These are phyloP conservation scores for Colletotrichum godetiae DNA, from an alignment of 2,329 filamentous ascomycete genomes.

Conservation along the genomic window DNA sequence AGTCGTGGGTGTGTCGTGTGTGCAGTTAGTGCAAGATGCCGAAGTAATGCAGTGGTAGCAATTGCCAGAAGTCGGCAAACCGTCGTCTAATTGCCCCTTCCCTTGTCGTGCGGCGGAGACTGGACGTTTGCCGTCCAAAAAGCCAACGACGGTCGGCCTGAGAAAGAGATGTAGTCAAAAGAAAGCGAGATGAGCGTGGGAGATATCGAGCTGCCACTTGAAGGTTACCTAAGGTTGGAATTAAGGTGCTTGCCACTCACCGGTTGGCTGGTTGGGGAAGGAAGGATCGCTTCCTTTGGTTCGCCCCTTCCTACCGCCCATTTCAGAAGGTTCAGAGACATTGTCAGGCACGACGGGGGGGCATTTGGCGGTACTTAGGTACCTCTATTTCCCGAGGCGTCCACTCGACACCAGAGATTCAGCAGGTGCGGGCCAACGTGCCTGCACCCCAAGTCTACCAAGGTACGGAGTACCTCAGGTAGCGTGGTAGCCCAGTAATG, in stretches of 20 bases:
- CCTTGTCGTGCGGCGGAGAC: not conserved
- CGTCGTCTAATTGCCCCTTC: not conserved
- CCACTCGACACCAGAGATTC: no score
- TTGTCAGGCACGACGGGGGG: no score
- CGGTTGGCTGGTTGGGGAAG: constrained; percentile 3
- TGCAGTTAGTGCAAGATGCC: not conserved
- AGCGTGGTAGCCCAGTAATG: no score
- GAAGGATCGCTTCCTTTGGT: not conserved
- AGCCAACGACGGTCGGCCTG: not conserved
- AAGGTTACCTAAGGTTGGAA: not conserved
- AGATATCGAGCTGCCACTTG: not conserved
- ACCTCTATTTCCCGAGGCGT: not conserved
- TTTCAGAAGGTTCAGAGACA: not conserved
- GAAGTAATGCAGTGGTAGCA: not conserved
- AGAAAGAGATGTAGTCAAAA: not conserved
- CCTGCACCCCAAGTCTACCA: not conserved
- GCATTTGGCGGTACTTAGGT: not conserved
- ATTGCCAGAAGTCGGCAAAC: not conserved
- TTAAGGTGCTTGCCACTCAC: not conserved
- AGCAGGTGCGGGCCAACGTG: not conserved
- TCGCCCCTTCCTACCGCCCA: not conserved
- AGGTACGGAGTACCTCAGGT: not conserved
- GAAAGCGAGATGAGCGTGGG: not conserved
- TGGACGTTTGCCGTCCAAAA: not conserved
- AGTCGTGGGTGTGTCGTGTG: not conserved